A percentile compares a stretch with the other conserved stretches of the same genome.
Conservation (phyloP, 768 basidiomycete genomes). For the Hericium alpestre region DNA sequence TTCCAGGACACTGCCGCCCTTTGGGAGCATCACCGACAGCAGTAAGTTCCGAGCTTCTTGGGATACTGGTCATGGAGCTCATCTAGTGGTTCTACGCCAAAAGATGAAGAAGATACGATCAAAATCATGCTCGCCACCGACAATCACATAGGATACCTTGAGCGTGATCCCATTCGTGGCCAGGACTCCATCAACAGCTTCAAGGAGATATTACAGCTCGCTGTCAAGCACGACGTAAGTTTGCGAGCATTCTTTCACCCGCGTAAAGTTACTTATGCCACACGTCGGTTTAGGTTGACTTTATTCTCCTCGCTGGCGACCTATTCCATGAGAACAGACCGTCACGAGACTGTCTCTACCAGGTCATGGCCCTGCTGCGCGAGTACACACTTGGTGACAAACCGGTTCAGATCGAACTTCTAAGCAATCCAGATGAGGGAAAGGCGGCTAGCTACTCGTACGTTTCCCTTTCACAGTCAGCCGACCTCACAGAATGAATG, state of each 20-base stretch:
- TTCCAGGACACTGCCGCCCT: too few species aligned
- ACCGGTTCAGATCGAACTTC: slow-evolving; percentile 81
- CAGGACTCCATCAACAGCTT: slow-evolving; percentile 95
- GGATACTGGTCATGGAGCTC: not conserved
- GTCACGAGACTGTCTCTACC: slow-evolving; percentile 79
- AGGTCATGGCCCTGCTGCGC: slow-evolving; percentile 78
- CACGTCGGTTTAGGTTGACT: slow-evolving; percentile 64
- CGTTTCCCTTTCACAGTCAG: slow-evolving; percentile 17
- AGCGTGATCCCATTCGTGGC: slow-evolving; percentile 88
- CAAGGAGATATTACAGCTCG: slow-evolving; percentile 84
- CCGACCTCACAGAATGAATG: too few species aligned
- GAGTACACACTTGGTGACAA: slow-evolving; percentile 85
- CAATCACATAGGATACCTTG: slow-evolving; percentile 91
- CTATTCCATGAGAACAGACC: slow-evolving; percentile 98
- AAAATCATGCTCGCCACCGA: slow-evolving; percentile 87
- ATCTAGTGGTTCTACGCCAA: too few species aligned
- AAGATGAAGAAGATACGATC: slow-evolving; percentile 47
- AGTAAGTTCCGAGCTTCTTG: not conserved
- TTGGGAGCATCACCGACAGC: too few species aligned
- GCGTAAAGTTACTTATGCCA: not conserved
- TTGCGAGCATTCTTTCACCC: not conserved
- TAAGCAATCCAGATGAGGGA: slow-evolving; percentile 90
- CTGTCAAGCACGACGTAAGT: slow-evolving; percentile 76
- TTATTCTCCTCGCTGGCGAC: slow-evolving; percentile 90
- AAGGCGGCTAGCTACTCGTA: slow-evolving; percentile 78